Evolutionary conservation across 2,329 filamentous ascomycete species (phyloP).

Genomic region (Colletotrichum scovillei): DNA sequence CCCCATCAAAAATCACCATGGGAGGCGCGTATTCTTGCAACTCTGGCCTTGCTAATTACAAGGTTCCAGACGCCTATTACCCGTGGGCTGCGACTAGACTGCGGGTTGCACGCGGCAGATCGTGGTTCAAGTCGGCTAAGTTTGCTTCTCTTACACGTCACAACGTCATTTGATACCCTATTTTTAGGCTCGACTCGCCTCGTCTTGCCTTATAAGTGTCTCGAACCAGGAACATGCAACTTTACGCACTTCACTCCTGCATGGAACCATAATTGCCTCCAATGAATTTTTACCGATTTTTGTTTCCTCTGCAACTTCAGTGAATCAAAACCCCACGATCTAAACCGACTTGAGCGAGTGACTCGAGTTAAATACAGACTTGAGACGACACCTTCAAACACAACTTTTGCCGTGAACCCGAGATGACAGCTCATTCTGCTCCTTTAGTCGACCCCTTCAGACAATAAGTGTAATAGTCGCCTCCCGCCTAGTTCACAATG

Average conservation of each 20-base stretch:
- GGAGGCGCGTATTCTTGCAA: slow-evolving; percentile 10
- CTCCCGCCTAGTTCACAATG: slow-evolving; percentile 6
- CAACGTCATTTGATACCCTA: slow-evolving; percentile 27
- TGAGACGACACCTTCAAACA: slow-evolving; percentile 23
- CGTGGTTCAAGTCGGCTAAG: slow-evolving; percentile 29
- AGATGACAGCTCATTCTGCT: not conserved
- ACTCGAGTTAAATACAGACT: not conserved
- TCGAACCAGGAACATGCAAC: slow-evolving; percentile 31
- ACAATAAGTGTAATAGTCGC: not conserved
- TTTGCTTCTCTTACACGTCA: slow-evolving; percentile 33
- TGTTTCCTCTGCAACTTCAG: slow-evolving; percentile 2
- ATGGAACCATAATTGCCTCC: slow-evolving; percentile 25
- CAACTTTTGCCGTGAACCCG: not conserved
- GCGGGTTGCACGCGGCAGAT: slow-evolving; percentile 20
- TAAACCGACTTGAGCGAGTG: not conserved
- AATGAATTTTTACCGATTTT: slow-evolving; percentile 21
- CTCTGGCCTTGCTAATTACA: slow-evolving; percentile 19
- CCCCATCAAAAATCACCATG: not conserved
- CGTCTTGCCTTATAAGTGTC: slow-evolving; percentile 25
- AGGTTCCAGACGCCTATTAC: slow-evolving; percentile 24
- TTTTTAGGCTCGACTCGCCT: slow-evolving; percentile 32
- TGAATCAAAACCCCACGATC: not conserved
- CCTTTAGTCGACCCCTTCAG: not conserved
- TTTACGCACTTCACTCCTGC: slow-evolving; percentile 28
- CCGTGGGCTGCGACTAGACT: slow-evolving; percentile 16